Evolutionary conservation across 2,329 filamentous ascomycete species (phyloP).

Genomic region (Pyrenochaeta sp.): DNA sequence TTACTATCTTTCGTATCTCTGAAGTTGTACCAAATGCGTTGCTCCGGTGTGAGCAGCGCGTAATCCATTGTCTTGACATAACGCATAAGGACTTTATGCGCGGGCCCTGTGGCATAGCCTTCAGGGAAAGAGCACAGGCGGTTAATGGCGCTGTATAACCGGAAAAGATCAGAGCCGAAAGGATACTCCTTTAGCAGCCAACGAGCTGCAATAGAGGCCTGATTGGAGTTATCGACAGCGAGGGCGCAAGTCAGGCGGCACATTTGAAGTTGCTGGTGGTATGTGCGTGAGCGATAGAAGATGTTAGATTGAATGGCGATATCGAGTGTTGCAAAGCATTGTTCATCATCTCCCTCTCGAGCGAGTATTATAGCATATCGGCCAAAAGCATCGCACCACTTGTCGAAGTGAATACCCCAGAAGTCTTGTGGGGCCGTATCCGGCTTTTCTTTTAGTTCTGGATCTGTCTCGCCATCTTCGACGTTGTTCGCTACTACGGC

Average conservation of each 20-base stretch:
- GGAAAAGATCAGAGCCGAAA: constrained; percentile 82
- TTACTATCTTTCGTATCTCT: constrained; percentile 44
- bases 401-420: constrained; percentile 80
- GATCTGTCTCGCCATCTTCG: constrained; percentile 40
- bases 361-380: constrained; percentile 84
- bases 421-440: constrained; percentile 63
- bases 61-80: constrained; percentile 92
- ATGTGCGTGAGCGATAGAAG: constrained; percentile 75
- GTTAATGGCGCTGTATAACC: constrained; percentile 82
- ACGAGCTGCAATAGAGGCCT: constrained; percentile 76
- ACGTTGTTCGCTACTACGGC: constrained; percentile 45
- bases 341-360: constrained; percentile 69
- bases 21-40: constrained; percentile 56
- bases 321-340: constrained; percentile 82
- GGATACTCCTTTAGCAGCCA: constrained; percentile 86
- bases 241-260: constrained; percentile 87
- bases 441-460: constrained; percentile 39
- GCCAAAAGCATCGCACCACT: constrained; percentile 90
- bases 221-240: constrained; percentile 77
- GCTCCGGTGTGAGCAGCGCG: constrained; percentile 63
- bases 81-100: constrained; percentile 89
- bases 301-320: constrained; percentile 82
- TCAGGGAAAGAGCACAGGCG: constrained; percentile 76
- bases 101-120: constrained; percentile 79
- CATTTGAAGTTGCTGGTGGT: constrained; percentile 76